Evolutionary conservation across 2,329 filamentous ascomycete species (phyloP).

Genomic region (Aureobasidium namibiae): DNA sequence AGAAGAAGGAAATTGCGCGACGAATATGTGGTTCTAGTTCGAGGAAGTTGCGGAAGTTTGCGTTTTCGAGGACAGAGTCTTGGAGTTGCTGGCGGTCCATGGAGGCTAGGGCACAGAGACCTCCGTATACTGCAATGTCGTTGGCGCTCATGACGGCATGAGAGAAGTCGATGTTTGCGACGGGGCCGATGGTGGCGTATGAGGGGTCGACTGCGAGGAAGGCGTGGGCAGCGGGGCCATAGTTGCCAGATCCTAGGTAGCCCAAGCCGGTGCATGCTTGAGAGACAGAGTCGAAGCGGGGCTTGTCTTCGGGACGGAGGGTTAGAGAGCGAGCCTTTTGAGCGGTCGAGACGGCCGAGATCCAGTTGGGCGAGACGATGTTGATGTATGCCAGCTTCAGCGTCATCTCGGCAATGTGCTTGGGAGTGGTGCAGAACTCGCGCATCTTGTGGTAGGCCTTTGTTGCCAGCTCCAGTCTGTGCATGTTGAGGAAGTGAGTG

Average conservation of each 20-base stretch:
- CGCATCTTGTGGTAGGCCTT: slow-evolving; percentile 83
- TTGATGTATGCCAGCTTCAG: slow-evolving; percentile 69
- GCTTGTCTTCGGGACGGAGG: slow-evolving; percentile 49
- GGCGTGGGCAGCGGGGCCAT: slow-evolving; percentile 57
- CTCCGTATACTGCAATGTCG: slow-evolving; percentile 87
- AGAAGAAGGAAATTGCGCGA: slow-evolving; percentile 81
- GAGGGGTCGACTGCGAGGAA: slow-evolving; percentile 59
- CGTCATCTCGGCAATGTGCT: slow-evolving; percentile 75
- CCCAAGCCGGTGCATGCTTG: slow-evolving; percentile 53
- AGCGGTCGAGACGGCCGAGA: slow-evolving; percentile 44
- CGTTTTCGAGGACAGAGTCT: slow-evolving; percentile 67
- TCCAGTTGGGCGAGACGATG: slow-evolving; percentile 71
- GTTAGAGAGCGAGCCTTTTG: slow-evolving; percentile 36
- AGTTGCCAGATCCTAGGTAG: slow-evolving; percentile 49
- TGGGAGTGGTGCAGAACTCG: slow-evolving; percentile 74
- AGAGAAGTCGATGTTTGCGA: slow-evolving; percentile 48
- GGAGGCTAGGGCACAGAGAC: slow-evolving; percentile 78
- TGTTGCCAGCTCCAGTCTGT: slow-evolving; percentile 58
- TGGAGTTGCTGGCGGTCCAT: slow-evolving; percentile 76
- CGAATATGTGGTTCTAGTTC: slow-evolving; percentile 92
- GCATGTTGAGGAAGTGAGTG: slow-evolving; percentile 65
- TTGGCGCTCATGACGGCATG: slow-evolving; percentile 71
- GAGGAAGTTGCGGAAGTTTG: slow-evolving; percentile 73
- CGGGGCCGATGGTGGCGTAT: slow-evolving; percentile 33
- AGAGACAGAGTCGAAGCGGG: slow-evolving; percentile 57